These are phyloP conservation scores for Firmiana major DNA, from an alignment of 345 rosid species.

Conservation along the genomic window DNA sequence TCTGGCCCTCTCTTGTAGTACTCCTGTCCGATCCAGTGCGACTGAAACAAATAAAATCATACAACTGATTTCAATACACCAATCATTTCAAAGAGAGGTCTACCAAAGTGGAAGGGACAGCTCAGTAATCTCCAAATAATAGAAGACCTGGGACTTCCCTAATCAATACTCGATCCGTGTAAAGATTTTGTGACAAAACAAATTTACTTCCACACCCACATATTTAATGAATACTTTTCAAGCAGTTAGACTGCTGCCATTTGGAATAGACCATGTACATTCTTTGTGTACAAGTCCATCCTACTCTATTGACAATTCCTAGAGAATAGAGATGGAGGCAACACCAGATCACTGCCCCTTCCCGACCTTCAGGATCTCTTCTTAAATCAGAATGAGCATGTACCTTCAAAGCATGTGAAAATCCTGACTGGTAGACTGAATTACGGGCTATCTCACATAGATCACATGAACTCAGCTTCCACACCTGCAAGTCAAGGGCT, in stretches of 20 bases:
- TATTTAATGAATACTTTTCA: background rate
- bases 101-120: background rate
- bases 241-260: background rate
- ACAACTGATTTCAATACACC: background rate
- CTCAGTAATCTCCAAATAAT: background rate
- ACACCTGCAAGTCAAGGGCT: constrained; percentile 46
- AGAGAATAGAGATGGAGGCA: background rate
- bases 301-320: background rate
- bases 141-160: background rate
- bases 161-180: background rate
- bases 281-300: background rate
- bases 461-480: constrained; percentile 99
- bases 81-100: background rate
- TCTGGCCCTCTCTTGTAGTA: constrained; percentile 95
- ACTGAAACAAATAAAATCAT: constrained; percentile 39
- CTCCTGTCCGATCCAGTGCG: constrained; percentile 91
- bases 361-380: constrained; percentile 8
- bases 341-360: background rate
- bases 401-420: constrained; percentile 98
- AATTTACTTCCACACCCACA: background rate
- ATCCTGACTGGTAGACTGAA: constrained; percentile 97
- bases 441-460: constrained; percentile 96
- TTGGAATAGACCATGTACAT: background rate
- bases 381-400: background rate
- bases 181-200: background rate